Conservation (phyloP, 164 flowering plant genomes). For the Akebia trifoliata region DNA sequence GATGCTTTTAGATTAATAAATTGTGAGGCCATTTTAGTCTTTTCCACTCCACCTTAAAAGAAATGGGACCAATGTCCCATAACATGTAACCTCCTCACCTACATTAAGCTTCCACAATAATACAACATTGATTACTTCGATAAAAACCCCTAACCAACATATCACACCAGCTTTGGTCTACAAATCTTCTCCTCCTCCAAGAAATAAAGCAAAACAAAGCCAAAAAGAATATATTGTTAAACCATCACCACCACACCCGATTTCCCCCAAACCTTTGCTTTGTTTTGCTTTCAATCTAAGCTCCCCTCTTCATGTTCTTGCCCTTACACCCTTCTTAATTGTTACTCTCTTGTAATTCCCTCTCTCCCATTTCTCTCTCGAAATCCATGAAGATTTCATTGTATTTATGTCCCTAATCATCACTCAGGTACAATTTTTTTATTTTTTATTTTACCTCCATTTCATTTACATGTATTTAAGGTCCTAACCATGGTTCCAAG, state of each 20-base stretch:
- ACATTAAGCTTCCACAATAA: conserved; percentile 15
- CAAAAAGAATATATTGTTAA: conserved; percentile 20
- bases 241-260: conserved; percentile 13
- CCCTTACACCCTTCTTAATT: conserved; percentile 16
- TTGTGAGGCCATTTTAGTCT: too few species aligned
- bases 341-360: too few species aligned
- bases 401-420: too few species aligned
- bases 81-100: conserved; percentile 1
- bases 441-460: too few species aligned
- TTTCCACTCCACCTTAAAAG: background rate
- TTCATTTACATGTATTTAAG: too few species aligned
- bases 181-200: conserved; percentile 32
- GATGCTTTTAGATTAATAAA: too few species aligned
- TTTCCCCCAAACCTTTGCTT: conserved; percentile 22
- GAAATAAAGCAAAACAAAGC: conserved; percentile 18
- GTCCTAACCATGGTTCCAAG: too few species aligned
- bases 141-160: conserved; percentile 39
- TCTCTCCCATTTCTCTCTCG: too few species aligned
- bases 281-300: conserved; percentile 43
- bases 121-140: conserved; percentile 38
- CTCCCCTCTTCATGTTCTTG: conserved; percentile 10
- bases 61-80: conserved; percentile 2
- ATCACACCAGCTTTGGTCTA: conserved; percentile 40
- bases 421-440: too few species aligned
- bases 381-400: too few species aligned